Conservation (phyloP, 2,329 filamentous ascomycete genomes). For the Colletotrichum sp. region DNA sequence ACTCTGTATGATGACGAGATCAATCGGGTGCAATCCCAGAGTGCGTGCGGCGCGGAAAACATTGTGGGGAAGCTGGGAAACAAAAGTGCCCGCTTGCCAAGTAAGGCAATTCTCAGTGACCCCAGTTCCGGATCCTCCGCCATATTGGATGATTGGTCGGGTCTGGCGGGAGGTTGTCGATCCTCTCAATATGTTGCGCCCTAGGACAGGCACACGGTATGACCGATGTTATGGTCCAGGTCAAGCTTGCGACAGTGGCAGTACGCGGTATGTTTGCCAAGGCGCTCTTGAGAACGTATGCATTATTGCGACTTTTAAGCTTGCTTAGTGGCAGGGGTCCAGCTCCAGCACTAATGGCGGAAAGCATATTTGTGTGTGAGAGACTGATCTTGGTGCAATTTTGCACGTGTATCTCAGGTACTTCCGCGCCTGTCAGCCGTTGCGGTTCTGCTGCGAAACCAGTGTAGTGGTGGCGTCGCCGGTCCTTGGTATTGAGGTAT, state of each 20-base stretch:
- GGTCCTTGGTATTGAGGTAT: background rate
- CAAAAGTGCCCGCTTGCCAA: background rate
- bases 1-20: background rate
- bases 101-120: background rate
- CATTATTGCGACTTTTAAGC: background rate
- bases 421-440: background rate
- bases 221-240: background rate
- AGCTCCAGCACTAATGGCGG: background rate
- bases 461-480: background rate
- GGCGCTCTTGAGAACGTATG: background rate
- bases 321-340: background rate
- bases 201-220: background rate
- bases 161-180: background rate
- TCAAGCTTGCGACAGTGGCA: background rate
- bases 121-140: background rate
- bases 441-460: background rate
- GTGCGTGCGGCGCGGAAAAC: background rate
- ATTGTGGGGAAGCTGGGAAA: background rate
- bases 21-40: background rate
- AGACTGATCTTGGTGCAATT: background rate
- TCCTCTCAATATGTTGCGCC: background rate
- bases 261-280: background rate
- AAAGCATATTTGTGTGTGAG: background rate
- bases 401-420: background rate
- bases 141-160: background rate